Base-by-base conservation (phyloP, 1,139 yeast genomes). In the Protomyces inundatus region DNA sequence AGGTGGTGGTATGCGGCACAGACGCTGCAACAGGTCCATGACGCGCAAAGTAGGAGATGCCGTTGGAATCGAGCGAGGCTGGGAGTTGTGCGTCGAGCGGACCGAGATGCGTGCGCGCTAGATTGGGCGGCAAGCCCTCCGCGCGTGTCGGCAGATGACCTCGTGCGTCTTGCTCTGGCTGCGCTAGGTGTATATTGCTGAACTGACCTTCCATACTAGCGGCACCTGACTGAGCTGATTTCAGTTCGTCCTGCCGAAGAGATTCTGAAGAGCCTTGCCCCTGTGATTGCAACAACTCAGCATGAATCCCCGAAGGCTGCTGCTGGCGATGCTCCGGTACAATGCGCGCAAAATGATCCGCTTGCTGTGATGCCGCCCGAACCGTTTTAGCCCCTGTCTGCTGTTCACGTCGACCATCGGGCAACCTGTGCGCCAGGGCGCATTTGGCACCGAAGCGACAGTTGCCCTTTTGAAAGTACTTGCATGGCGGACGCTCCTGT, bases 401-500 rank as follows among this genome's bases (percentile, higher is more conserved):
- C 23, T 60, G 61, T 34, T 88, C 86, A 55, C 89, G 77, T n/a
- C 90, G 83, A 0, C 97, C 97, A 72, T 90, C 96, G 0, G 96
- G 95, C 52, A 88, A 76, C 66, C 88, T 82, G 39, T 64, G 66
- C n/a, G 64, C 66, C 34, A 64, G 54, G 2, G 66, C 66, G 23
- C 66, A 64, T 33, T 61, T 60, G 7, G 64, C 55, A 23, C 66
- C 66, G 34, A 64, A 64, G 16, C 62, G 40, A 23, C 66, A 64
- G 33, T 64, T 64, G 34, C 66, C 66, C 42, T 64, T 61, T 34
- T 54, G 64, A 10, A 64, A 64, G 58, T 64, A 64, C 39, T 64
- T 64, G 61, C 66, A 64, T 1, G 62, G 61, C 30, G 87, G 81
- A 67, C 82, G 83, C 67, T 86, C 90, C 52, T 81, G 77, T 16